These are phyloP conservation scores for Ustilago curta DNA, from an alignment of 1,284 basidiomycete genomes.

Conservation along the genomic window DNA sequence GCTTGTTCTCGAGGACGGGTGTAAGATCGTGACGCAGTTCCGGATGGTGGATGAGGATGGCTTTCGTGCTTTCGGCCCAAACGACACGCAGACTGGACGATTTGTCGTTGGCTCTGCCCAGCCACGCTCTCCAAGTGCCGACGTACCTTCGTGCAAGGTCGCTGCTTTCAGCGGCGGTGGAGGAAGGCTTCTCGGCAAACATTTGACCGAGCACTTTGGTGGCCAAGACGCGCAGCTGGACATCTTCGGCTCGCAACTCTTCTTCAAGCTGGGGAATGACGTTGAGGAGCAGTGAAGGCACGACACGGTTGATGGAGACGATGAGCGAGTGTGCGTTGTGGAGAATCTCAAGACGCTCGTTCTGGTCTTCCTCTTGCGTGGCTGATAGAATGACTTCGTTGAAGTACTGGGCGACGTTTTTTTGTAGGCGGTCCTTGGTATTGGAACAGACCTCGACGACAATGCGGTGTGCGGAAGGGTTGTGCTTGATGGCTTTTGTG, in stretches of 20 bases:
- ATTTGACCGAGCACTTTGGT: conserved; percentile 89
- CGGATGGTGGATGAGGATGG: conserved; percentile 73
- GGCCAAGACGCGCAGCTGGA: conserved; percentile 80
- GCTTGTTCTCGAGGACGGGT: conserved; percentile 47
- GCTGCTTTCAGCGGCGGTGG: conserved; percentile 49
- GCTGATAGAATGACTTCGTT: conserved; percentile 66
- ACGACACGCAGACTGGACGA: conserved; percentile 78
- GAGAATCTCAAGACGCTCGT: conserved; percentile 69
- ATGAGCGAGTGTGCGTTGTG: conserved; percentile 85
- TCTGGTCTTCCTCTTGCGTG: conserved; percentile 68
- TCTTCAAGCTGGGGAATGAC: conserved; percentile 94
- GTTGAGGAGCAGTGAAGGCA: conserved; percentile 84
- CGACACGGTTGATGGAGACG: conserved; percentile 82
- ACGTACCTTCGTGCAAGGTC: conserved; percentile 84
- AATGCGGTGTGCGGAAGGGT: conserved; percentile 78
- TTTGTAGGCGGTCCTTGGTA: conserved; percentile 86
- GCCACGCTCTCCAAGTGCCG: conserved; percentile 86
- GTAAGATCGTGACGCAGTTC: conserved; percentile 75
- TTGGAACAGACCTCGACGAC: conserved; percentile 87
- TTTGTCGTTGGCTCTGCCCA: conserved; percentile 84
- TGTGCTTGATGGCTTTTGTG: conserved; percentile 74
- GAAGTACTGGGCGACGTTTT: conserved; percentile 80
- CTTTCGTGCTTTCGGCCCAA: conserved; percentile 79
- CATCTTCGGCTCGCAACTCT: conserved; percentile 83
- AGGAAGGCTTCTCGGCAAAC: conserved; percentile 74